Conservation (phyloP, 164 flowering plant species). For the Platanus orientalis region DNA sequence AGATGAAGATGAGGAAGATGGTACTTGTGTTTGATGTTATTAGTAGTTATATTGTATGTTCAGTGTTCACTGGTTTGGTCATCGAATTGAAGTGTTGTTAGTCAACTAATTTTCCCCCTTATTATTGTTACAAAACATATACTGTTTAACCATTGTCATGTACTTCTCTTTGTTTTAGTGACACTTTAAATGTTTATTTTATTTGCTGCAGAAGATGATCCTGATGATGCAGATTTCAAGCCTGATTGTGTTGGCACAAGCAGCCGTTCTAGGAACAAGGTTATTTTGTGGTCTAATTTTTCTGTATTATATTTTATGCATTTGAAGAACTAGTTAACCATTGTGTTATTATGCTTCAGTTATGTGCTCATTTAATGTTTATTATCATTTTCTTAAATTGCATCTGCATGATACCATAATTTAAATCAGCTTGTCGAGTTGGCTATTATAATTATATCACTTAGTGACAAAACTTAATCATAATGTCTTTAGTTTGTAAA, state of each 20-base stretch:
- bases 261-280: slow-evolving; percentile 48
- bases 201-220: slow-evolving; percentile 84
- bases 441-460: too few species aligned
- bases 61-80: too few species aligned
- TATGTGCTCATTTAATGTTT: background rate
- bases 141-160: background rate
- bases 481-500: too few species aligned
- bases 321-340: background rate
- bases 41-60: too few species aligned
- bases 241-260: slow-evolving; percentile 59
- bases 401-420: too few species aligned
- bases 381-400: too few species aligned
- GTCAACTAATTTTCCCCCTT: background rate
- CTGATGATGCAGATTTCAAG: slow-evolving; percentile 96
- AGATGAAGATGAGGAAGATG: slow-evolving; percentile 61
- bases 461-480: too few species aligned
- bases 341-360: background rate
- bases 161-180: background rate
- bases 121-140: background rate
- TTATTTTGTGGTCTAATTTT: slow-evolving; percentile 17
- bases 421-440: too few species aligned
- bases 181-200: background rate
- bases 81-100: slow-evolving; percentile 1
- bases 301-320: background rate
- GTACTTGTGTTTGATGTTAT: too few species aligned